Evolutionary conservation across 2,329 filamentous ascomycete species (phyloP).

Genomic region (Verticillium albo-atrum): DNA sequence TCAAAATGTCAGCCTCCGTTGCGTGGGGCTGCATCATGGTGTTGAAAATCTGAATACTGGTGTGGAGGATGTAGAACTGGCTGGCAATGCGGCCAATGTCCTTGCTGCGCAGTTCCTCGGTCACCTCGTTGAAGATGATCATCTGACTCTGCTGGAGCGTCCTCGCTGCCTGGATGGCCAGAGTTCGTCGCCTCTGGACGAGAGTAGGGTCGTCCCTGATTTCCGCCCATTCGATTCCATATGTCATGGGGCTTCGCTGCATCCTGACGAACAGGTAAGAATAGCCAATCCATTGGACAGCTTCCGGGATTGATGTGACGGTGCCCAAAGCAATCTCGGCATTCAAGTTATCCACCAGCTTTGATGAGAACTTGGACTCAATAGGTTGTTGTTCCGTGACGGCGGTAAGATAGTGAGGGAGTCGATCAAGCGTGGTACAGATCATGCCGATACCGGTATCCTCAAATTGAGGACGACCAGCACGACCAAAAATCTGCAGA

Average conservation of each 20-base stretch:
- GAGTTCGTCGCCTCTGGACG: constrained; percentile 76
- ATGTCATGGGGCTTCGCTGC: constrained; percentile 84
- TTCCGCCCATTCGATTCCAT: constrained; percentile 94
- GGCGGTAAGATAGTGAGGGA: constrained; percentile 85
- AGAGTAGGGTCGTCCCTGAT: constrained; percentile 82
- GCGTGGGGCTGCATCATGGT: constrained; percentile 82
- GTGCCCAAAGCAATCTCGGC: constrained; percentile 92
- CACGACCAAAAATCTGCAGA: constrained; percentile 96
- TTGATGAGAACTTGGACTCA: constrained; percentile 91
- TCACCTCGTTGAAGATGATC: constrained; percentile 97
- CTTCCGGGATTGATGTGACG: constrained; percentile 89
- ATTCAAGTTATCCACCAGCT: constrained; percentile 94
- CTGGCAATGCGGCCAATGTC: constrained; percentile 95
- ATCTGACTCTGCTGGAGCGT: constrained; percentile 92
- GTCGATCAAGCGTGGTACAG: constrained; percentile 90
- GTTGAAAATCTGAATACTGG: constrained; percentile 95
- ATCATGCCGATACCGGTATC: constrained; percentile 98
- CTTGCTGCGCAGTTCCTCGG: constrained; percentile 88
- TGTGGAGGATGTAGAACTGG: constrained; percentile 93
- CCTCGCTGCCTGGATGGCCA: constrained; percentile 84
- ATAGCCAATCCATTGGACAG: constrained; percentile 95
- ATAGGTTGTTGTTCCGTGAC: constrained; percentile 96
- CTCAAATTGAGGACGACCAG: constrained; percentile 94
- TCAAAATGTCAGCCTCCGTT: constrained; percentile 86
- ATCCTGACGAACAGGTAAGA: constrained; percentile 97